phyloP scores from a whole-genome alignment of 768 basidiomycete genomes.

The Pleurotus tuber-regium region DNA sequence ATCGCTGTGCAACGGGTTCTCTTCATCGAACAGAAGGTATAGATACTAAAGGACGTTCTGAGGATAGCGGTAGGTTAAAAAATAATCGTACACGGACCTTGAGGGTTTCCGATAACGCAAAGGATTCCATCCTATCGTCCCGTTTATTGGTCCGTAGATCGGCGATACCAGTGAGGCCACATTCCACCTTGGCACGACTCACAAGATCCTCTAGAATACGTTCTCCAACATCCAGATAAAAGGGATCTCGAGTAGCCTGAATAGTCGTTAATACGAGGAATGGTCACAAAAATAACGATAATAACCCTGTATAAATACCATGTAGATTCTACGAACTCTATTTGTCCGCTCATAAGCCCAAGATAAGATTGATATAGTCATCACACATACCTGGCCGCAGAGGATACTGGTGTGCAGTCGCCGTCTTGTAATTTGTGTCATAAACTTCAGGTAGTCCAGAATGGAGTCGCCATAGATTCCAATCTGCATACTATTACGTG shows the following conservation, averaged over 20 bases:
- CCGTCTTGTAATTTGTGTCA: constrained; percentile 71
- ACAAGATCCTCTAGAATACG: constrained; percentile 75
- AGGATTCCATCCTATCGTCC: constrained; percentile 97
- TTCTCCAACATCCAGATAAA: constrained; percentile 91
- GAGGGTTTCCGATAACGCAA: constrained; percentile 89
- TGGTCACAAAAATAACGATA: too few species aligned
- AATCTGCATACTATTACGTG: constrained; percentile 49
- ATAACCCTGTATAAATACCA: constrained; percentile 90
- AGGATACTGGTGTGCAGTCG: constrained; percentile 77
- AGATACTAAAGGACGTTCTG: constrained; percentile 65
- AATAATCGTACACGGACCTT: constrained; percentile 55
- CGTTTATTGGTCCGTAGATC: constrained; percentile 75
- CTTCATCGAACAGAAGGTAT: constrained; percentile 88
- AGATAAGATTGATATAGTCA: background rate
- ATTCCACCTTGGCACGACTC: constrained; percentile 74
- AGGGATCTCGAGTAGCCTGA: constrained; percentile 88
- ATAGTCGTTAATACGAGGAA: too few species aligned
- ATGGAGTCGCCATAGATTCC: constrained; percentile 89
- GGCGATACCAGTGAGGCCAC: constrained; percentile 80
- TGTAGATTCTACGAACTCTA: constrained; percentile 94
- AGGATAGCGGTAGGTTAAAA: background rate
- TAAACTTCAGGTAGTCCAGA: constrained; percentile 92
- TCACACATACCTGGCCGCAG: constrained; percentile 60
- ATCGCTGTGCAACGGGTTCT: constrained; percentile 67
- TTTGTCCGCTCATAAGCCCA: background rate